Percentiles rank a stretch among this genome's conserved stretches.
These are phyloP conservation scores for Mortierella sp. DNA, from an alignment of 371 early-diverging fungal genomes.

Conservation along the genomic window DNA sequence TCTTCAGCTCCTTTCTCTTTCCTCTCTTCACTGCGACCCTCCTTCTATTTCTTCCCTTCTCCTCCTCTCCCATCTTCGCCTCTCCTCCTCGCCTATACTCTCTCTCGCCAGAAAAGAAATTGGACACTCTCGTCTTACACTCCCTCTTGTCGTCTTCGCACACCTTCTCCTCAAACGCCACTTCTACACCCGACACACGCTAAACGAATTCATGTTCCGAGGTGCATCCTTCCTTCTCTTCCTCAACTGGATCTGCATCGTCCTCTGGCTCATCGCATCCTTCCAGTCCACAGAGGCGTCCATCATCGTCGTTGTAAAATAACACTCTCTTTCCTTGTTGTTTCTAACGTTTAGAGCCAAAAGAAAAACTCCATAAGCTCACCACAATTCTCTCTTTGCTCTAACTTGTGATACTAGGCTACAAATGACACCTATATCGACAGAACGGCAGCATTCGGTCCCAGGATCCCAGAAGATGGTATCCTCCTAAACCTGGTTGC, in stretches of 20 bases:
- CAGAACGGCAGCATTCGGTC: conserved; percentile 76
- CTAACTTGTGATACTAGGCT: conserved; percentile 47
- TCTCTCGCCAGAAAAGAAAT: not conserved
- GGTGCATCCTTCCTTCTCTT: conserved; percentile 52
- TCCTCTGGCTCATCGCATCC: conserved; percentile 27
- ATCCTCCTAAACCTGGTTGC: conserved; percentile 65
- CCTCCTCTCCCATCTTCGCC: conserved; percentile 5
- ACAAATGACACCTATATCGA: conserved; percentile 70
- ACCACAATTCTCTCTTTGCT: not conserved
- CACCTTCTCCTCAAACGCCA: not conserved
- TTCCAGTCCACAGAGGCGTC: conserved; percentile 50
- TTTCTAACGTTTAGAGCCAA: not conserved
- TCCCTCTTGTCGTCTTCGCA: not conserved
- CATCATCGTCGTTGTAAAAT: conserved; percentile 56
- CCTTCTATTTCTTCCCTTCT: not conserved
- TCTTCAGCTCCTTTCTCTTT: too few species aligned
- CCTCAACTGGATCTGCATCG: conserved; percentile 46
- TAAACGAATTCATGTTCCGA: conserved; percentile 18
- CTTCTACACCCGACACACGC: not conserved
- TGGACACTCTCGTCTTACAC: not conserved
- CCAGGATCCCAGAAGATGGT: conserved; percentile 71
- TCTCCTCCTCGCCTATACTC: conserved; percentile 15
- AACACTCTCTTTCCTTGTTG: not conserved
- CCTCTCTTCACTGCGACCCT: too few species aligned
- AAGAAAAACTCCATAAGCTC: not conserved